Base-by-base conservation (phyloP, 1,139 yeast species). In the Debaryomyces sp. region DNA sequence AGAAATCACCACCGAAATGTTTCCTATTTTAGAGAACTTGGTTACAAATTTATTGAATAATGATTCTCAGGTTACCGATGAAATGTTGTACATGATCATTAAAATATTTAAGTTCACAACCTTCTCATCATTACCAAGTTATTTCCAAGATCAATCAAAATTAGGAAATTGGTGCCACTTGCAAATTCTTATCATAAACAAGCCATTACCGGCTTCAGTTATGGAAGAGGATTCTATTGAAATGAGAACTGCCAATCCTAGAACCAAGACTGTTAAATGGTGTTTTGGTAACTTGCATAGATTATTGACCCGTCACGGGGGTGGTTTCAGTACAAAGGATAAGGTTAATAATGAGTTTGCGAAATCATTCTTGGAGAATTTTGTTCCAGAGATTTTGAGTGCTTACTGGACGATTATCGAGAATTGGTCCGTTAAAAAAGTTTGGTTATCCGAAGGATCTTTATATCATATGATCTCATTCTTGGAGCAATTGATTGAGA, bases 211-310 rank as follows among this genome's bases (percentile, higher is more conserved):
- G 0, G 61, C 58, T 6, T 58, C 65, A 6, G 68, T 76, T 0
- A 54, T 71, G 57, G 62, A 70, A n/a, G 74, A 75, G 43, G 77
- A 73, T 35, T 58, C 63, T 6, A 44, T 56, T 3, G 80, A 73
- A 29, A 54, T 59, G 23, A 67, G 78, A 54, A 55, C 61, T 3
- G 54, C 62, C 22, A 75, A 77, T 56, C 82, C 81, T 38, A 67
- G 88, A 56, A 73, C 81, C 23, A 85, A 84, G 57, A 77, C 86
- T 34, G 81, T 82, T 47, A 87, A 87, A 64, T 86, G 92, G 92
- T 82, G 85, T 46, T 85, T 82, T 64, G 90, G 85, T 26, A 86
- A 86, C 58, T 66, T 86, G 49, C 81, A 82, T 54, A 74, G 87
- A 58, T 71, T 87, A 43, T 79, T 78, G 52, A 69, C 77, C 48